These are phyloP conservation scores for Multifurca ochricompacta DNA, from an alignment of 768 basidiomycete genomes.

Conservation along the genomic window DNA sequence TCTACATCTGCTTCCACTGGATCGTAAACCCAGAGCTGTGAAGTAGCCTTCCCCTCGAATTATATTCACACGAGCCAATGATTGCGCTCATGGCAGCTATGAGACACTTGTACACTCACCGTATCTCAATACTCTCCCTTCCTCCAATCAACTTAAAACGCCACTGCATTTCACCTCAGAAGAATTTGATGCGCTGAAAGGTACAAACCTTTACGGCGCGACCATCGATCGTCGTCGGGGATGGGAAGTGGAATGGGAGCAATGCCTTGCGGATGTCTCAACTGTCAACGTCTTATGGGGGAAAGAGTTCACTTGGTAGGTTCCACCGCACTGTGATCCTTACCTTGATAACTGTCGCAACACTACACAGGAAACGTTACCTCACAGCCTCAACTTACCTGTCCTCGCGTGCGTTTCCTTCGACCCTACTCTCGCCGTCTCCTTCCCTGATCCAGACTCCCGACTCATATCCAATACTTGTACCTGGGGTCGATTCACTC, in stretches of 20 bases:
- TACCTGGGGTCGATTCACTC: slow-evolving; percentile 81
- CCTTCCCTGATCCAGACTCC: slow-evolving; percentile 46
- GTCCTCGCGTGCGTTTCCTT: slow-evolving; percentile 88
- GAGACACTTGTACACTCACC: slow-evolving; percentile 35
- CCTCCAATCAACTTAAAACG: slow-evolving; percentile 48
- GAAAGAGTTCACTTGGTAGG: slow-evolving; percentile 59
- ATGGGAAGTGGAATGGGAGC: slow-evolving; percentile 57
- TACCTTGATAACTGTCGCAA: not conserved
- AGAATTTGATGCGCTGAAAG: slow-evolving; percentile 62
- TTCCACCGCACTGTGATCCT: not conserved
- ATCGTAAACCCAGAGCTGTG: slow-evolving; percentile 37
- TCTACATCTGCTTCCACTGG: slow-evolving; percentile 61
- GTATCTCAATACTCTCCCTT: slow-evolving; percentile 66
- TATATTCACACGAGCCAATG: not conserved
- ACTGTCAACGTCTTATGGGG: slow-evolving; percentile 36
- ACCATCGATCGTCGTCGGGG: slow-evolving; percentile 54
- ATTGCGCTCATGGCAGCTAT: slow-evolving; percentile 7
- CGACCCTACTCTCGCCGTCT: slow-evolving; percentile 55
- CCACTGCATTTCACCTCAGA: slow-evolving; percentile 58
- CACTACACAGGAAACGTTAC: slow-evolving; percentile 53
- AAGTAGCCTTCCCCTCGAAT: slow-evolving; percentile 6
- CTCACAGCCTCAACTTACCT: slow-evolving; percentile 66
- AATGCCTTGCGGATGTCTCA: slow-evolving; percentile 40
- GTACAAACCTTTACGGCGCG: slow-evolving; percentile 77
- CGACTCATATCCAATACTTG: slow-evolving; percentile 63